phyloP scores from a whole-genome alignment of 1,284 basidiomycete genomes.

The Trichosporon ovoides region DNA sequence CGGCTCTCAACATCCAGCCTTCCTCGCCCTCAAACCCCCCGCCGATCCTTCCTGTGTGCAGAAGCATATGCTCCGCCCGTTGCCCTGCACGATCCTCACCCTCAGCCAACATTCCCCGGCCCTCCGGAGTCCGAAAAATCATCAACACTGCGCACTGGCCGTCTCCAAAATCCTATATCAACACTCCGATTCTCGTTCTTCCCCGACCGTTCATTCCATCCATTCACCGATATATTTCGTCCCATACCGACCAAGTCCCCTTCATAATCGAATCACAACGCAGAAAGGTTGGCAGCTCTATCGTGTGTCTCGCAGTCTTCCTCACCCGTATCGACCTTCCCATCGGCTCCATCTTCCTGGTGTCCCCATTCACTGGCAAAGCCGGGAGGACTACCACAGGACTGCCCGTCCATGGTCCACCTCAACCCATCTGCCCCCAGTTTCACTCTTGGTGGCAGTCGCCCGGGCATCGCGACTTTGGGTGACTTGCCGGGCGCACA shows the following conservation, averaged over 20 bases:
- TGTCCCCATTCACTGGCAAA: too few relatives aligned
- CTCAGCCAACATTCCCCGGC: conserved; percentile 1
- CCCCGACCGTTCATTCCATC: conserved; percentile 4
- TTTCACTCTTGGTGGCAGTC: neutral
- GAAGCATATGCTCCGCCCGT: neutral
- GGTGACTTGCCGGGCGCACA: neutral
- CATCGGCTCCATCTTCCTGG: too few relatives aligned
- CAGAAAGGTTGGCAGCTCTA: too few relatives aligned
- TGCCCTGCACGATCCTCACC: conserved; percentile 4
- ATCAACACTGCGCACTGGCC: neutral
- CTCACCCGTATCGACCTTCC: too few relatives aligned
- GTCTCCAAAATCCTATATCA: conserved; percentile 1
- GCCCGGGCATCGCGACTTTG: neutral
- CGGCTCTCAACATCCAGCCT: too few relatives aligned
- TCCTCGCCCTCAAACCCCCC: neutral
- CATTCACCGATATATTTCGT: neutral
- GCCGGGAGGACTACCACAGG: too few relatives aligned
- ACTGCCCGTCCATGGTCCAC: conserved; percentile 1
- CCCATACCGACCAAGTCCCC: too few relatives aligned
- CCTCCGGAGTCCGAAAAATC: neutral
- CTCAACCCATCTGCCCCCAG: conserved; percentile 11
- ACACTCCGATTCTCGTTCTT: conserved; percentile 8
- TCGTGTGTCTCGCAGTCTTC: neutral
- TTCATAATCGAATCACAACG: too few relatives aligned
- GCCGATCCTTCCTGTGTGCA: conserved; percentile 1